Evolutionary conservation across 192 early-diverging fungal genomes (phyloP), one percentile per base, ranked within the genome.

Genomic region (Rhizoclosmatium globosum): DNA sequence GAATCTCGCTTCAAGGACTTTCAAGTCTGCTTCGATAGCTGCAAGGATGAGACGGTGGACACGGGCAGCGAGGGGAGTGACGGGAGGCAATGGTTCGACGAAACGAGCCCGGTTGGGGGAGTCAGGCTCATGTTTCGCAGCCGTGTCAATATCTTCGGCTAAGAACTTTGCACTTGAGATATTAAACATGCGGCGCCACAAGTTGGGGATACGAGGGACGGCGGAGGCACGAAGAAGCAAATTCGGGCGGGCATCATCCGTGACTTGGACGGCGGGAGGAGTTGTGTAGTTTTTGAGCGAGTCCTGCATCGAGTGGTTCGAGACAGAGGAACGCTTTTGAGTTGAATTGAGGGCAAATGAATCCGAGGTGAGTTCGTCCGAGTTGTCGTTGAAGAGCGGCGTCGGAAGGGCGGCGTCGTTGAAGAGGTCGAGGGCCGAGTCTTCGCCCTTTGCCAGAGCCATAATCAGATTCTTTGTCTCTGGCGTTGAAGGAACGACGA

Each of bases 31-130:
- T 31, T 77, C 75, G 48, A 77, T 68, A 6, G 75, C 62, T 31
- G 62, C 75, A 15, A 77, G 66, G 47, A 77, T 77, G 2, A 77
- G 75, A 21, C 66, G 62, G 42, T 77, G 75, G 23, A 77, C 75
- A 44, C 75, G 75, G 11, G 38, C n/a, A 13, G 64, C 75, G 0
- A 77, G 47, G 1, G 75, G 75, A 13, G 62, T 53, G 23, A 68
- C 23, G 43, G 75, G 66, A 17, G 65, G 64, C 21, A 39, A 31
- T 2, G 72, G 72, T 60, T 39, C 56, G 6, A 64, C 72, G 45
- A 74, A 74, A 56, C 72, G 72, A 11, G 72, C 72, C 6, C 46
- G 72, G 72, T 7, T 42, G 2, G 60, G 13, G n/a, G 45, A 48
- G 44, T 56, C 72, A 23, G 72, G 72, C 21, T 11, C 7, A 43